Evolutionary conservation across 495 filamentous ascomycete species (phyloP).

Genomic region (Margaritispora aquatica): DNA sequence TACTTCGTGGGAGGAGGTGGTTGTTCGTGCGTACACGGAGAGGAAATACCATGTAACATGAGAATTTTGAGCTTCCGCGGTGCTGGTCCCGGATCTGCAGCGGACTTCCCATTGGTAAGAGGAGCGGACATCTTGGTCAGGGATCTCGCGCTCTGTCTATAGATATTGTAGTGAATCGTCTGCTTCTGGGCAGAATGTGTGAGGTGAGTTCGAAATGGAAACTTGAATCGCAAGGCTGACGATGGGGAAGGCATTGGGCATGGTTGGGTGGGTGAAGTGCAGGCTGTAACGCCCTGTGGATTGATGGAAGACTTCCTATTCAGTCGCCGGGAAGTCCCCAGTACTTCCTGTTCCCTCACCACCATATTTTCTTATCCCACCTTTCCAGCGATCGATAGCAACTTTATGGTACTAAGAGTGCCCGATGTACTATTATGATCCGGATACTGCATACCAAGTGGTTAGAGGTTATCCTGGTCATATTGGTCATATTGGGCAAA

Average conservation of each 20-base stretch:
- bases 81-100: slow-evolving; percentile 1
- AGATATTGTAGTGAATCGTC: no score
- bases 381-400: no score
- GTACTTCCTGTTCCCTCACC: not conserved
- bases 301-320: not conserved
- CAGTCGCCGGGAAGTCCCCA: not conserved
- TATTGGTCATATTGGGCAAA: no score
- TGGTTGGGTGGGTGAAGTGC: not conserved
- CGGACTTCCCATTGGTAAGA: slow-evolving; percentile 2
- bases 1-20: not conserved
- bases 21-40: not conserved
- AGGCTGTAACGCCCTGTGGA: not conserved
- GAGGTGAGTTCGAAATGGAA: no score
- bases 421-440: no score
- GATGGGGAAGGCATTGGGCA: slow-evolving; percentile 5
- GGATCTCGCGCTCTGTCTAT: not conserved
- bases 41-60: slow-evolving; percentile 49
- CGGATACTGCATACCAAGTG: not conserved
- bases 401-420: no score
- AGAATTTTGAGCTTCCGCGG: slow-evolving; percentile 40
- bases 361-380: no score
- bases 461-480: not conserved
- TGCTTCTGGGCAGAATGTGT: no score
- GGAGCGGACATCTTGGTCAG: not conserved
- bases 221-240: slow-evolving; percentile 9